Percentiles rank a stretch among this genome's conserved stretches.
Conservation (phyloP, 2,329 filamentous ascomycete genomes). For the Penicillium sclerotigenum region DNA sequence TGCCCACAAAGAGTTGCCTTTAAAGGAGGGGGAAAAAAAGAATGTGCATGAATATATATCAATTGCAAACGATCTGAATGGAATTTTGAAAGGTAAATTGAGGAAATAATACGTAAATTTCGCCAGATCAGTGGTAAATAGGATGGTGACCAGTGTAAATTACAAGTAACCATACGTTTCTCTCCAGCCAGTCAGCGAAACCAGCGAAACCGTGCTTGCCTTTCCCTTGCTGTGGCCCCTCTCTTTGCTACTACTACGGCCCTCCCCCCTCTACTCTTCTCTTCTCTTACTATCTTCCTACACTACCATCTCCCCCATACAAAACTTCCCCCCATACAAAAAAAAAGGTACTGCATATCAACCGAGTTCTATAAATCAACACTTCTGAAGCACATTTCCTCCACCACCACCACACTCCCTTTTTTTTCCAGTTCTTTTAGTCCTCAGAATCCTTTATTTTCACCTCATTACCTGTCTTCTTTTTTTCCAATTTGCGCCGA, state of each 20-base stretch:
- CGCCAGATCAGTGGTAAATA: background rate
- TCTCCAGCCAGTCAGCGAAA: conserved; percentile 28
- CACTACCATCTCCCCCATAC: conserved; percentile 33
- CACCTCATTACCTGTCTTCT: conserved; percentile 8
- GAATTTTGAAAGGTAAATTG: background rate
- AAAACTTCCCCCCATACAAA: conserved; percentile 36
- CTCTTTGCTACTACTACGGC: conserved; percentile 36
- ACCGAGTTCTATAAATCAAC: conserved; percentile 30
- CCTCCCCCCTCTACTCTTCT: conserved; percentile 31
- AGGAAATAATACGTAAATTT: background rate
- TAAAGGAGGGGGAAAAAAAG: background rate
- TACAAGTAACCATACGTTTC: conserved; percentile 22
- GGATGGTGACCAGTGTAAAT: conserved; percentile 6
- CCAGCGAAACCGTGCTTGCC: conserved; percentile 6
- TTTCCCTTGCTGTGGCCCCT: conserved; percentile 30
- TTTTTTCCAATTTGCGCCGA: conserved; percentile 13
- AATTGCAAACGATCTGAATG: background rate
- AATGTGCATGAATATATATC: background rate
- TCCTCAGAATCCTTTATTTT: conserved; percentile 12
- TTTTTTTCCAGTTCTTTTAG: conserved; percentile 16
- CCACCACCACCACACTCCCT: conserved; percentile 26
- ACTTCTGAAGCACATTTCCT: conserved; percentile 15
- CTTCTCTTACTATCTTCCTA: conserved; percentile 29
- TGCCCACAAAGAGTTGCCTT: background rate
- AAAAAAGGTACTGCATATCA: conserved; percentile 38